Percentiles rank a stretch among this genome's conserved stretches.
phyloP scores from a whole-genome alignment of 225 moss, liverwort and hornwort genomes.

The Climacium dendroides region DNA sequence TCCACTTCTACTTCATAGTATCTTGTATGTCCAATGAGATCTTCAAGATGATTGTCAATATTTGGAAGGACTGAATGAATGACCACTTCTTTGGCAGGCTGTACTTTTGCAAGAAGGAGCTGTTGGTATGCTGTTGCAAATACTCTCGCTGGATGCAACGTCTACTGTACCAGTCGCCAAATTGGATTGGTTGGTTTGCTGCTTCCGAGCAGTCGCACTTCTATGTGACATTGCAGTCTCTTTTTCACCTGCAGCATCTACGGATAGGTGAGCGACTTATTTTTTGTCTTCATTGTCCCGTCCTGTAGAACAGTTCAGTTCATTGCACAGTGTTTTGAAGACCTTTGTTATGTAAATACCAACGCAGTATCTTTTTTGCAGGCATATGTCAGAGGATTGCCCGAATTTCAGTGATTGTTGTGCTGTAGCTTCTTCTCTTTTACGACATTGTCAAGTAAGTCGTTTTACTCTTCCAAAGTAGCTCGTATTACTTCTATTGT shows the following conservation, averaged over 20 bases:
- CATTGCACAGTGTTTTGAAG: background rate
- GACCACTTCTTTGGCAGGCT: constrained; percentile 29
- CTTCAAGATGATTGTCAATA: background rate
- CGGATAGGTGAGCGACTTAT: constrained; percentile 35
- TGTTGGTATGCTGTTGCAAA: constrained; percentile 51
- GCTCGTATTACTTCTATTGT: background rate
- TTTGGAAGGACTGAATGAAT: background rate
- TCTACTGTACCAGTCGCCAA: constrained; percentile 11
- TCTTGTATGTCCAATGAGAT: background rate
- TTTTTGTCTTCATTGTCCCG: background rate
- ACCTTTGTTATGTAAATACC: background rate
- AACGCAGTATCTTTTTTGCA: constrained; percentile 21
- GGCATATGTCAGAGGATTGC: constrained; percentile 65
- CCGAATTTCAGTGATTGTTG: constrained; percentile 66
- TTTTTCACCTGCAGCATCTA: constrained; percentile 29
- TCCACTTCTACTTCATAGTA: background rate
- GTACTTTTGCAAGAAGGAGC: constrained; percentile 75
- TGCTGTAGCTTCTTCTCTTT: constrained; percentile 52
- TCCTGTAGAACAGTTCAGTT: background rate
- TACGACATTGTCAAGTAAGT: constrained; percentile 56
- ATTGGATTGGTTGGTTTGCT: constrained; percentile 49
- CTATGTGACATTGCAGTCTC: constrained; percentile 68
- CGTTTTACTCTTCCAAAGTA: background rate
- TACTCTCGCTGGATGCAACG: constrained; percentile 17
- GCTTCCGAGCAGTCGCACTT: constrained; percentile 45